Evolutionary conservation across 2,329 filamentous ascomycete species (phyloP).

Genomic region (Epichloe uncinata): DNA sequence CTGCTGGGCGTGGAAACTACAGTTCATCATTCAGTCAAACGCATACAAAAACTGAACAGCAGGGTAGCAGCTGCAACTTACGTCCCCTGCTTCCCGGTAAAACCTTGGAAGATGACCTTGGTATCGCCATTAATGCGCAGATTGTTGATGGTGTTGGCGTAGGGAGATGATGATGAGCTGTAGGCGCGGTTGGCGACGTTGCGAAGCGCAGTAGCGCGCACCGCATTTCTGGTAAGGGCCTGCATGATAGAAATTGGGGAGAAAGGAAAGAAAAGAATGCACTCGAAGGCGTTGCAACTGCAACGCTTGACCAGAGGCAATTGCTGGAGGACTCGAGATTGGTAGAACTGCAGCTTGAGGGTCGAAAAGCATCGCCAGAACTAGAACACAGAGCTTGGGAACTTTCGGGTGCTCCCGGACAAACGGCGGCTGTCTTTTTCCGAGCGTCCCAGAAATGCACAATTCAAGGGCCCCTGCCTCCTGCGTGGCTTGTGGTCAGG

Average conservation of each 20-base stretch:
- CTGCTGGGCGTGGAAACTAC: conserved; percentile 91
- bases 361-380: conserved; percentile 8
- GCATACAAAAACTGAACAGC: neutral
- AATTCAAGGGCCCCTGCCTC: neutral
- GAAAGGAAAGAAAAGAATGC: conserved; percentile 4
- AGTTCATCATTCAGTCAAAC: conserved; percentile 8
- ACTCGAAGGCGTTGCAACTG: conserved; percentile 7
- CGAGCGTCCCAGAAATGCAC: conserved; percentile 4
- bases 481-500: too few species aligned
- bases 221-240: conserved; percentile 58
- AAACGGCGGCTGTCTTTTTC: conserved; percentile 13
- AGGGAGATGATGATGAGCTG: conserved; percentile 54
- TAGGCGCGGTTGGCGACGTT: conserved; percentile 45
- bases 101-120: conserved; percentile 93
- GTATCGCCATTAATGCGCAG: conserved; percentile 87
- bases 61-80: conserved; percentile 31
- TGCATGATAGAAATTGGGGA: conserved; percentile 52
- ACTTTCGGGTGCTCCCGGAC: conserved; percentile 11
- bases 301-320: conserved; percentile 10
- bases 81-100: conserved; percentile 95
- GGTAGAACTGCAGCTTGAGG: conserved; percentile 9
- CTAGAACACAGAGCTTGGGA: conserved; percentile 4
- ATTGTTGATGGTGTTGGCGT: conserved; percentile 65
- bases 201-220: conserved; percentile 56
- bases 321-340: conserved; percentile 10